These are phyloP conservation scores for Dendrobium chrysotoxum DNA, from an alignment of 106 monocot genomes.

Conservation along the genomic window DNA sequence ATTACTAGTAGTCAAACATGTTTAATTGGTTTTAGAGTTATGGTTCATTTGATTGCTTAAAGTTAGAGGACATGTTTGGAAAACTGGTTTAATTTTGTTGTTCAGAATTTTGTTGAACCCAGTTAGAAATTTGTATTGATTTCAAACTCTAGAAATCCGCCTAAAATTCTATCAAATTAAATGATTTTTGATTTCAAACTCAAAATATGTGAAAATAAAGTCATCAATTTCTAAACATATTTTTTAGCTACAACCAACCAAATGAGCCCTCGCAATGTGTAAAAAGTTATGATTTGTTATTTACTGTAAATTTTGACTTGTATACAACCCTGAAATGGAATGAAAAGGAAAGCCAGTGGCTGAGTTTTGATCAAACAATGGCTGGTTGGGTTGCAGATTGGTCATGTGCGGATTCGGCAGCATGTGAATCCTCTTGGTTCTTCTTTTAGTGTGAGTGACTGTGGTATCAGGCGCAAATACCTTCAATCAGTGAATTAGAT, in stretches of 20 bases:
- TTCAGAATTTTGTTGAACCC: not conserved
- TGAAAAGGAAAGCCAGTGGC: not conserved
- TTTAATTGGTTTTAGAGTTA: not conserved
- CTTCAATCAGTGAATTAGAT: not conserved
- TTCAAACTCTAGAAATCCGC: not conserved
- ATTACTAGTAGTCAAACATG: not conserved
- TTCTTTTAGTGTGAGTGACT: slow-evolving; percentile 49
- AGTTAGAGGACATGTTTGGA: not conserved
- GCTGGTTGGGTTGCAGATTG: slow-evolving; percentile 37
- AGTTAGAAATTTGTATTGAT: not conserved
- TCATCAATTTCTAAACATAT: not conserved
- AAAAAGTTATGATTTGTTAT: not conserved
- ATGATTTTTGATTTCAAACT: not conserved
- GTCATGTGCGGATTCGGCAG: slow-evolving; percentile 83
- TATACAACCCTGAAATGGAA: not conserved
- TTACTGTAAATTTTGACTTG: not conserved
- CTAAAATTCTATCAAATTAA: not conserved
- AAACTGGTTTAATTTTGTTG: slow-evolving; percentile 1
- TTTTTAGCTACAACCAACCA: not conserved
- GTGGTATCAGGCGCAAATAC: not conserved
- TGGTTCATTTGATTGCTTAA: not conserved
- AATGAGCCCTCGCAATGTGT: not conserved
- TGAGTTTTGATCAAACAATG: not conserved
- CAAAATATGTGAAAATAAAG: not conserved
- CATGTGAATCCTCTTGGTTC: slow-evolving; percentile 93